Evolutionary conservation across 768 basidiomycete species (phyloP).

Genomic region (Agaricus bisporus): DNA sequence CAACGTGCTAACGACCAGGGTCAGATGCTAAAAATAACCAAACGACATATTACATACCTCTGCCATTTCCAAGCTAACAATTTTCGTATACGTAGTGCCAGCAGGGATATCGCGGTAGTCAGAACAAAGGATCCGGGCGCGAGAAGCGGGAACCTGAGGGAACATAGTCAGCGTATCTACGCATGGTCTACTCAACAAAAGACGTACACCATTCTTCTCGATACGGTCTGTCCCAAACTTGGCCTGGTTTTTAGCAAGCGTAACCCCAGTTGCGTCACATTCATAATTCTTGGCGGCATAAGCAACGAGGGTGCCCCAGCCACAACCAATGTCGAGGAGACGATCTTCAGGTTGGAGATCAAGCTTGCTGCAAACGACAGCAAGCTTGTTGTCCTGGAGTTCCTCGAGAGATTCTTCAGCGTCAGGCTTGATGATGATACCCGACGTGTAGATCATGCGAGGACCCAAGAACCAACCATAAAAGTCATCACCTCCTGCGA

Average conservation of each 20-base stretch:
- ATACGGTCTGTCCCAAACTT: slow-evolving; percentile 90
- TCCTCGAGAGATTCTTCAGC: slow-evolving; percentile 81
- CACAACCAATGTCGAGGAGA: slow-evolving; percentile 83
- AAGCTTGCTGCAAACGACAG: slow-evolving; percentile 92
- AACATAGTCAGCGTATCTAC: neutral
- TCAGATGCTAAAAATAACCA: neutral
- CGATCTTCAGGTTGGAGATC: slow-evolving; percentile 82
- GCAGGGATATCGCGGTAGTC: slow-evolving; percentile 91
- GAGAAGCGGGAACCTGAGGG: slow-evolving; percentile 44
- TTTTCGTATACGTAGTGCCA: slow-evolving; percentile 80
- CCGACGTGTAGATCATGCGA: slow-evolving; percentile 97
- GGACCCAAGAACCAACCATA: slow-evolving; percentile 95
- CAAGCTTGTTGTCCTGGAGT: slow-evolving; percentile 97
- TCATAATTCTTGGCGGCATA: slow-evolving; percentile 96
- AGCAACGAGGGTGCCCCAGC: slow-evolving; percentile 94
- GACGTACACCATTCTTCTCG: slow-evolving; percentile 60
- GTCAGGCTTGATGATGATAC: slow-evolving; percentile 69
- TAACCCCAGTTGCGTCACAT: slow-evolving; percentile 96
- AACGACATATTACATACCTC: slow-evolving; percentile 44
- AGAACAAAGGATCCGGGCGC: slow-evolving; percentile 87
- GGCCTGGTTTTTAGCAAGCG: slow-evolving; percentile 86
- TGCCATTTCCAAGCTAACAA: slow-evolving; percentile 96
- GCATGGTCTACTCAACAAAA: neutral
- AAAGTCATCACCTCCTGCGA: slow-evolving; percentile 86
- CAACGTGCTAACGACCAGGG: slow-evolving; percentile 65